Percentiles rank a stretch among this genome's conserved stretches.
phyloP scores from a whole-genome alignment of 768 basidiomycete genomes.

The Calocera viscosa region DNA sequence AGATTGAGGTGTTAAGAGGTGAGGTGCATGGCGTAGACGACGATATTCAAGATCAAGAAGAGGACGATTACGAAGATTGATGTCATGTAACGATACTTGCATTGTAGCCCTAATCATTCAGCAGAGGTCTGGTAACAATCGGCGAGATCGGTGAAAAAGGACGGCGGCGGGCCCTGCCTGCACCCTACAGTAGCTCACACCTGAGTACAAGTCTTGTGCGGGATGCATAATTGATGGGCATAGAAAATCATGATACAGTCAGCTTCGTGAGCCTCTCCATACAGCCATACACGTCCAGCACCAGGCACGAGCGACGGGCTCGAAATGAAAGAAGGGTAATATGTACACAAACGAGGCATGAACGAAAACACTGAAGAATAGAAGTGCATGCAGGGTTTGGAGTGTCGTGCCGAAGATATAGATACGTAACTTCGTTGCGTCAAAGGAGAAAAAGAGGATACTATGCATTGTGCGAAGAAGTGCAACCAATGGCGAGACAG shows the following conservation, averaged over 20 bases:
- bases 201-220: too few species aligned
- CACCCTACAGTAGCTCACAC: too few species aligned
- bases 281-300: slow-evolving; percentile 9
- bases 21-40: slow-evolving; percentile 29
- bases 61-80: slow-evolving; percentile 26
- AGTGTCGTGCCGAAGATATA: not conserved
- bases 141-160: too few species aligned
- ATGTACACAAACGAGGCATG: not conserved
- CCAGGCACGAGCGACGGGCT: not conserved
- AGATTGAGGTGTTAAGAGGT: slow-evolving; percentile 47
- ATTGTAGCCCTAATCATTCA: too few species aligned
- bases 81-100: too few species aligned
- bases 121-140: too few species aligned
- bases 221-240: not conserved
- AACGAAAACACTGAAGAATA: too few species aligned
- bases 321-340: not conserved
- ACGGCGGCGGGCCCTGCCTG: too few species aligned
- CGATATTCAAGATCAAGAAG: slow-evolving; percentile 16
- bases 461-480: not conserved
- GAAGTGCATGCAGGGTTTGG: not conserved
- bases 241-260: slow-evolving; percentile 1
- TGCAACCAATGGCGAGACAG: not conserved
- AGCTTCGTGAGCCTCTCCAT: not conserved
- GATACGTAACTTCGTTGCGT: not conserved
- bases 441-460: not conserved